Percentiles rank a stretch among this genome's conserved stretches.
phyloP scores from a whole-genome alignment of 306 rosid genomes.

The Vigna hirtella region DNA sequence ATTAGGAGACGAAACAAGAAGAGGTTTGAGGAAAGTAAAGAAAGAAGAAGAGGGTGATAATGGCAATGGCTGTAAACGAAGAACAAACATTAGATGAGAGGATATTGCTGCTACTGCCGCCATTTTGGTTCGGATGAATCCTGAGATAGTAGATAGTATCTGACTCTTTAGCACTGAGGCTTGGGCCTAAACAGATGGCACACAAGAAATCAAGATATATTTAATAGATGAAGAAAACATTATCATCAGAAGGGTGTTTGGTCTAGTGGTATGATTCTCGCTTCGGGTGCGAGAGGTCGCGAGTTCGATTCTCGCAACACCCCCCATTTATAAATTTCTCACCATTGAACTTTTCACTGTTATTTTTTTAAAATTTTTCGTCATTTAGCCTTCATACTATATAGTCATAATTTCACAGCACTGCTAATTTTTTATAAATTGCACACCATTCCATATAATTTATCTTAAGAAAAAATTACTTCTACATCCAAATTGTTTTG shows the following conservation, averaged over 20 bases:
- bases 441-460: too few species aligned
- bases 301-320: constrained; percentile 90
- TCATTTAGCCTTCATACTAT: too few species aligned
- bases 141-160: background rate
- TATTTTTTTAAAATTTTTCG: too few species aligned
- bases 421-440: too few species aligned
- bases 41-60: constrained; percentile 47
- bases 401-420: too few species aligned
- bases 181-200: background rate
- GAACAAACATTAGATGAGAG: constrained; percentile 47
- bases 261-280: constrained; percentile 77
- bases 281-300: constrained; percentile 75
- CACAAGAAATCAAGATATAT: too few species aligned
- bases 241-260: constrained; percentile 49
- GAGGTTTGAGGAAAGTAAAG: constrained; percentile 56
- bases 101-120: constrained; percentile 51
- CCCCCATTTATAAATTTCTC: background rate
- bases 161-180: too few species aligned
- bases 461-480: too few species aligned
- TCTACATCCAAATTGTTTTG: too few species aligned
- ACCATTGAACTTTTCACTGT: too few species aligned
- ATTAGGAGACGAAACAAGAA: constrained; percentile 42
- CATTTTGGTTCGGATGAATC: constrained; percentile 47
- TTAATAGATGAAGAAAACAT: fast-evolving
- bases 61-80: constrained; percentile 51